Percentiles rank a stretch among this genome's conserved stretches.
Conservation (phyloP, 495 filamentous ascomycete genomes). For the Cudoniella acicularis region DNA sequence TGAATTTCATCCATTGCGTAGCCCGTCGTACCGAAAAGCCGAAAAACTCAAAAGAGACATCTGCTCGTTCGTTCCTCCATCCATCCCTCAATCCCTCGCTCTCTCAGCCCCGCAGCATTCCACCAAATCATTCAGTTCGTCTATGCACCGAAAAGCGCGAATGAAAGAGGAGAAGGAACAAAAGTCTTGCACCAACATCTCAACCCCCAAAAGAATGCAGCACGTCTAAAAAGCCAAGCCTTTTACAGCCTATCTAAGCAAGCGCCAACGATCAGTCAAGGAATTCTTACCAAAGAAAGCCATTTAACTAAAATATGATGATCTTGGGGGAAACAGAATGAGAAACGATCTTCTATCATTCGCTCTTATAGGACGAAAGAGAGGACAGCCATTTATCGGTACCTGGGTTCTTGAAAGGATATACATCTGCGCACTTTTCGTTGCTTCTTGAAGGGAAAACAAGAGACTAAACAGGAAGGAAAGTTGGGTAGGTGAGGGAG, state of each 20-base stretch:
- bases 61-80: not conserved
- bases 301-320: not conserved
- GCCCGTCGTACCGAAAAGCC: not conserved
- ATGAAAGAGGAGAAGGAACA: constrained; percentile 17
- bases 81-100: not conserved
- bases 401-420: not conserved
- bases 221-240: constrained; percentile 11
- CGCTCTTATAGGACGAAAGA: constrained; percentile 8
- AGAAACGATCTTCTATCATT: not conserved
- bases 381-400: constrained; percentile 6
- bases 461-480: constrained; percentile 1
- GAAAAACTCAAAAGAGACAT: not conserved
- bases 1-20: not conserved
- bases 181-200: constrained; percentile 1
- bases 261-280: constrained; percentile 30
- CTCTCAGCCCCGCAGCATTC: not conserved
- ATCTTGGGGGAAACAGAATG: not conserved
- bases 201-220: not conserved
- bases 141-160: constrained; percentile 14
- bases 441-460: constrained; percentile 6
- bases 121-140: constrained; percentile 8
- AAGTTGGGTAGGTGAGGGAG: constrained; percentile 17
- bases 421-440: not conserved
- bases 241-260: constrained; percentile 28
- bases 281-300: constrained; percentile 17